These are phyloP conservation scores for Lobosporangium transversale DNA, from an alignment of 192 early-diverging fungal species.

Conservation along the genomic window DNA sequence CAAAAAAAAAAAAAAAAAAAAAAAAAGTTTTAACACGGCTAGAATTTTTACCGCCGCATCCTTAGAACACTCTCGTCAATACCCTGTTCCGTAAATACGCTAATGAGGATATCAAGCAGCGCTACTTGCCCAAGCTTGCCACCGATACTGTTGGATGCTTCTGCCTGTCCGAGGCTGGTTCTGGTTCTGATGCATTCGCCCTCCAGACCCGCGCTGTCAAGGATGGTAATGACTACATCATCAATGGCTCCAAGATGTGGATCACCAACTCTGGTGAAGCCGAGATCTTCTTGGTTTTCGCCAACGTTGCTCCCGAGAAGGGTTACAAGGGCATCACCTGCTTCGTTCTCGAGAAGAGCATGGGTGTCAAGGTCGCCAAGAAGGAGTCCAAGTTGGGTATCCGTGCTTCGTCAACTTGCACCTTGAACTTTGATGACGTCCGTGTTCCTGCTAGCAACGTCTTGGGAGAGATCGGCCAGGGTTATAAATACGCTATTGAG, in stretches of 20 bases:
- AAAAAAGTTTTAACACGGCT: neutral
- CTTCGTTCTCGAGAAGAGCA: constrained; percentile 94
- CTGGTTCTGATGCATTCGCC: constrained; percentile 95
- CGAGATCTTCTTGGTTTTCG: constrained; percentile 97
- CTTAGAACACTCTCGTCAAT: constrained; percentile 94
- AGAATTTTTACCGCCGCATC: no score
- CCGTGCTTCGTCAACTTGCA: constrained; percentile 95
- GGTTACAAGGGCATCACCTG: constrained; percentile 98
- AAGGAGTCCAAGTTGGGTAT: constrained; percentile 99
- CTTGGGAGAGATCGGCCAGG: constrained; percentile 93
- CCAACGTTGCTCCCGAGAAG: constrained; percentile 92
- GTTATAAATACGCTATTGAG: constrained; percentile 98
- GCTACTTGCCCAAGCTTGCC: constrained; percentile 87
- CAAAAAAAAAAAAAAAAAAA: neutral
- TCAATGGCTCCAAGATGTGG: constrained; percentile 94
- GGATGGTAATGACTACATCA: constrained; percentile 88
- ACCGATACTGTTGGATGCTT: constrained; percentile 91
- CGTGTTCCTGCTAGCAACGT: constrained; percentile 87
- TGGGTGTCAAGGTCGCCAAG: constrained; percentile 93
- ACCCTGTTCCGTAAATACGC: constrained; percentile 91
- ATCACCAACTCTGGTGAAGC: constrained; percentile 97
- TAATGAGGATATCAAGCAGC: constrained; percentile 75
- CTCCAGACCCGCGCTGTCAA: constrained; percentile 86
- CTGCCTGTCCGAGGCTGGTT: constrained; percentile 91
- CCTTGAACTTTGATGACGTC: constrained; percentile 92